Base-by-base conservation (phyloP, 2,329 filamentous ascomycete genomes). In the Calonectria ilicicola region DNA sequence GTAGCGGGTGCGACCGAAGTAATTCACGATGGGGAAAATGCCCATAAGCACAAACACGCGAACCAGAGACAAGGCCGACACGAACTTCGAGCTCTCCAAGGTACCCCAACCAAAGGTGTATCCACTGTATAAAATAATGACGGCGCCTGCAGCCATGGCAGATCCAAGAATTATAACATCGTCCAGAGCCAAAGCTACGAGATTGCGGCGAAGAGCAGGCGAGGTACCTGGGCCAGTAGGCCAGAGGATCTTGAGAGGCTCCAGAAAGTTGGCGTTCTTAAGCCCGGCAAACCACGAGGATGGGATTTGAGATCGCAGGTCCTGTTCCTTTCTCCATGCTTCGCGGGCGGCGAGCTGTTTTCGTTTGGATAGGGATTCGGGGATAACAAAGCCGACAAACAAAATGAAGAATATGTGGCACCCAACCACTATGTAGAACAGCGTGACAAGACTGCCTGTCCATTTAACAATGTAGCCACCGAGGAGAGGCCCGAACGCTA, bases 141-240 rank as follows among this genome's bases (percentile, higher is more conserved):
- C 92, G n/a, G 93, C 91, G 73, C 95, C 92, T 0, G 92, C 90
- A 60, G 96, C 95, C 89, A 98, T 94, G 9, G 93, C 92, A 0
- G 95, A 90, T 26, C 95, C 93, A 73, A 98, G 93, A 76, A 97
- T 90, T 75, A 95, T 91, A 29, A 93, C 94, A 81, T 98, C 97
- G 68, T 96, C 92, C 7, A 92, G 87, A 2, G 95, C 94, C 10
- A 99, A 88, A 0, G 96, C 85, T 3, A 98, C 82, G n/a, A 99
- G 86, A 80, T 99, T 99, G 67, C 92, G 88, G 19, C 95, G 92
- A 35, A 98, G 85, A 1, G 88, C 77, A 84, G 42, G 86, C 76
- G 79, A 89, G 86, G 81, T 91, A 3, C 91, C 90, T 0, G 89
- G 89, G 0, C 93, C 94, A 0, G 88, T 92, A 0, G 96, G 96